Base-by-base conservation (phyloP, 495 filamentous ascomycete genomes). In the Rhizodiscina lignyota region DNA sequence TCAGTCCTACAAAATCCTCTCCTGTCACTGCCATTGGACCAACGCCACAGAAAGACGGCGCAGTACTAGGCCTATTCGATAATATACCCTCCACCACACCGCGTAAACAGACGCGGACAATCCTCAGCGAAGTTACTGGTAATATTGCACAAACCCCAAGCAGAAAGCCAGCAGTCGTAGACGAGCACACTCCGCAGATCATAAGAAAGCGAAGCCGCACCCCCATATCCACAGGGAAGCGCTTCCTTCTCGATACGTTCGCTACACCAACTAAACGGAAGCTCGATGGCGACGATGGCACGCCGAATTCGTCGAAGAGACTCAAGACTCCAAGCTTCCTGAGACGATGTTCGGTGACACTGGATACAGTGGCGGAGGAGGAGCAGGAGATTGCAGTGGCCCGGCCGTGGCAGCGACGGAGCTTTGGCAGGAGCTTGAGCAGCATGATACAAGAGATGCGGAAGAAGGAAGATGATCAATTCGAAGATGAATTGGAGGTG, bases 21-120 rank as follows among this genome's bases (percentile, higher is more conserved):
- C 8, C 8, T 32, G 10, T 4, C 38, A 19, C 21, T 6, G 20
- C 45, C 18, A 67, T 94, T 42, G 85, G 85, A 4, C 86, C 86
- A 1, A 96, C 89, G 1, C 89, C 89, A 1, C 86, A 94, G 45
- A 79, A 78, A 40, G 81, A 93, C 53, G 89, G 89, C 10, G 72
- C 70, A 26, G 70, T 89, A 1, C 61, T 97, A 0, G 87, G 89
- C 3, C 56, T 97, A n/a, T 97, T 96, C 47, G 89, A 97, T 51
- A 63, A 85, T 19, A 64, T 93, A 4, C 68, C 70, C 0, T 26
- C 42, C 8, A 47, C 48, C 4, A 56, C 49, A 36, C 54, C 53
- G 0, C 50, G 43, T n/a, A 55, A 48, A 38, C 27, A 23, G 5
- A 21, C 32, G 15, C 32, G 46, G 31, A 30, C 36, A 32, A 38